A percentile compares a stretch with the other conserved stretches of the same genome.
phyloP scores from a whole-genome alignment of 306 rosid genomes.

The Vigna mungo region DNA sequence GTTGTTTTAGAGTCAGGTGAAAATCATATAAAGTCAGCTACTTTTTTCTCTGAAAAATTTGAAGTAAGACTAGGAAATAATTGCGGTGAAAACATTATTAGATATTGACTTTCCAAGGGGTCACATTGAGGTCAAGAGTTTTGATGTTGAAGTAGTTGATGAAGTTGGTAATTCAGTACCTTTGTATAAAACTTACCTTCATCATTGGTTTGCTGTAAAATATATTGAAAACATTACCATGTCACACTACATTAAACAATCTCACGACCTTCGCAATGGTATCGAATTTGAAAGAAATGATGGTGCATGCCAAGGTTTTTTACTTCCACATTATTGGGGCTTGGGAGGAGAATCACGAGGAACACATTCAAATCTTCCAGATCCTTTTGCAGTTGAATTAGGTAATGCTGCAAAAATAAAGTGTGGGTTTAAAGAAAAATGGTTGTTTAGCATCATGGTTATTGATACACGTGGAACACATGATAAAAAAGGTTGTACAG shows the following conservation, averaged over 20 bases:
- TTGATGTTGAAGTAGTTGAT: constrained; percentile 38
- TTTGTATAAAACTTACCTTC: constrained; percentile 8
- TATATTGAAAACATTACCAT: not conserved
- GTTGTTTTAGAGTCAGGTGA: not conserved
- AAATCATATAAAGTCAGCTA: not conserved
- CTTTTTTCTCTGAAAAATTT: not conserved
- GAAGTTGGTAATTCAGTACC: not conserved
- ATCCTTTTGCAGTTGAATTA: not conserved
- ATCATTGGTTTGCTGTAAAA: constrained; percentile 1
- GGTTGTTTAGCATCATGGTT: not conserved
- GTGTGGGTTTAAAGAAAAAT: not conserved
- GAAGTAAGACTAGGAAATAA: not conserved
- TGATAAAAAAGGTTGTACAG: not conserved
- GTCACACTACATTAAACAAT: not conserved
- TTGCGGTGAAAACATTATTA: not conserved
- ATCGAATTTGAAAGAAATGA: not conserved
- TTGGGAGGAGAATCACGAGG: not conserved
- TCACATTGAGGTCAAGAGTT: constrained; percentile 36
- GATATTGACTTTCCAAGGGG: constrained; percentile 30
- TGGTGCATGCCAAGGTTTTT: not conserved
- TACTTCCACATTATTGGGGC: not conserved
- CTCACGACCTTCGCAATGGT: not conserved
- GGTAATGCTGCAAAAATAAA: not conserved
- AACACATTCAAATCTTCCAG: not conserved
- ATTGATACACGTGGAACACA: not conserved